These are phyloP conservation scores for Termitomyces sp. DNA, from an alignment of 768 basidiomycete genomes.

Conservation along the genomic window DNA sequence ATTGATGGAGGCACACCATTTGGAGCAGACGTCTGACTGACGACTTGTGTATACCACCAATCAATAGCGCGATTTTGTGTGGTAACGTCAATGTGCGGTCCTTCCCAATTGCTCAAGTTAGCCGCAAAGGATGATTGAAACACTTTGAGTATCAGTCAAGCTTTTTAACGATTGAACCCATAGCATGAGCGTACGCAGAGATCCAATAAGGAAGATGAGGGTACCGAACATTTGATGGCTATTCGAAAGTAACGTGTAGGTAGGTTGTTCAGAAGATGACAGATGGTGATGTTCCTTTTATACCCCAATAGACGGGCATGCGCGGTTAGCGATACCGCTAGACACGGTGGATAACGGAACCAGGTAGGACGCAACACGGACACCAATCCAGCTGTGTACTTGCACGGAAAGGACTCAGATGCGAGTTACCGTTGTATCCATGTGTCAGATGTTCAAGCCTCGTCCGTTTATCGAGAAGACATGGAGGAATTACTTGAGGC, in stretches of 20 bases:
- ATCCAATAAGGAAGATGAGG: background rate
- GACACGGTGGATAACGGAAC: slow-evolving; percentile 2
- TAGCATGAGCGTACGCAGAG: slow-evolving; percentile 2
- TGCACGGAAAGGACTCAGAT: background rate
- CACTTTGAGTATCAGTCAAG: slow-evolving; percentile 5
- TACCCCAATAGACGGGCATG: background rate
- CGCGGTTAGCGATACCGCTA: background rate
- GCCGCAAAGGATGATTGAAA: slow-evolving; percentile 13
- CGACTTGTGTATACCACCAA: slow-evolving; percentile 13
- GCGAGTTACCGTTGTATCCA: background rate
- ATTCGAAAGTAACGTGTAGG: background rate
- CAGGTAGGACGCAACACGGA: background rate
- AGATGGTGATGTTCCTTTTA: slow-evolving; percentile 4
- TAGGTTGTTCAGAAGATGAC: background rate
- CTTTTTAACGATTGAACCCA: background rate
- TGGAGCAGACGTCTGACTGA: slow-evolving; percentile 7
- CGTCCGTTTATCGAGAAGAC: background rate
- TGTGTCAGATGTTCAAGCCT: background rate
- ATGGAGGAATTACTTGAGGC: background rate
- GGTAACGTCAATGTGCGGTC: slow-evolving; percentile 10
- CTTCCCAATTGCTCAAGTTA: slow-evolving; percentile 9
- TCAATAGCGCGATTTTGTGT: slow-evolving; percentile 10
- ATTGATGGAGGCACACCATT: slow-evolving; percentile 12
- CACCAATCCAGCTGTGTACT: background rate
- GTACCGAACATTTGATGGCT: background rate